Evolutionary conservation across 225 moss, liverwort and hornwort species (phyloP).

Genomic region (Thuidium tamariscinum): DNA sequence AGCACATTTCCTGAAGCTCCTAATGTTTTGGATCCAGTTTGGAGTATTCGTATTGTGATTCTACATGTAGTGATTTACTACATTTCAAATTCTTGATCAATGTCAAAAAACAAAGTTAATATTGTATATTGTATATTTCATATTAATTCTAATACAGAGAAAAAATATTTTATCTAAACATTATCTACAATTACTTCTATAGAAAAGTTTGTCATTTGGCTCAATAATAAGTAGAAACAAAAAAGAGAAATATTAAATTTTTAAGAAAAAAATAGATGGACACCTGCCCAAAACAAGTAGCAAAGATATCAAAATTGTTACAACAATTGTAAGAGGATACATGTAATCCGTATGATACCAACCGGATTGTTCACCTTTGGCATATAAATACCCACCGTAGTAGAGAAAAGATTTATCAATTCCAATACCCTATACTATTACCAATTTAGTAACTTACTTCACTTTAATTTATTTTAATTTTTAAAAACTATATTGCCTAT

Average conservation of each 20-base stretch:
- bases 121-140: no score
- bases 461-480: not conserved
- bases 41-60: conserved; percentile 49
- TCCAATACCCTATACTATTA: conserved; percentile 27
- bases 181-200: not conserved
- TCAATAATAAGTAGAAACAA: no score
- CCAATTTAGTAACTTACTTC: not conserved
- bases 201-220: not conserved
- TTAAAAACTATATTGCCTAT: no score
- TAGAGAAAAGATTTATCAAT: conserved; percentile 73
- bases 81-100: not conserved
- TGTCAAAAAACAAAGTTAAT: no score
- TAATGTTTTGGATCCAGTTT: conserved; percentile 29
- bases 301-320: conserved; percentile 51
- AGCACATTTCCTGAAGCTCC: conserved; percentile 32
- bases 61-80: not conserved
- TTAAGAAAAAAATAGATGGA: not conserved
- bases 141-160: no score
- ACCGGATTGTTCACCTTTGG: conserved; percentile 38
- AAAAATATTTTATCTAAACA: fast-evolving
- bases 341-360: conserved; percentile 66
- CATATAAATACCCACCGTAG: conserved; percentile 75
- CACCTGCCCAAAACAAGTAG: conserved; percentile 55
- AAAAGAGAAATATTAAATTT: not conserved
- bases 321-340: conserved; percentile 60